Percentiles rank a stretch among this genome's conserved stretches.
Conservation (phyloP, 1,139 yeast species). For the Yamadazyma diddensiae region DNA sequence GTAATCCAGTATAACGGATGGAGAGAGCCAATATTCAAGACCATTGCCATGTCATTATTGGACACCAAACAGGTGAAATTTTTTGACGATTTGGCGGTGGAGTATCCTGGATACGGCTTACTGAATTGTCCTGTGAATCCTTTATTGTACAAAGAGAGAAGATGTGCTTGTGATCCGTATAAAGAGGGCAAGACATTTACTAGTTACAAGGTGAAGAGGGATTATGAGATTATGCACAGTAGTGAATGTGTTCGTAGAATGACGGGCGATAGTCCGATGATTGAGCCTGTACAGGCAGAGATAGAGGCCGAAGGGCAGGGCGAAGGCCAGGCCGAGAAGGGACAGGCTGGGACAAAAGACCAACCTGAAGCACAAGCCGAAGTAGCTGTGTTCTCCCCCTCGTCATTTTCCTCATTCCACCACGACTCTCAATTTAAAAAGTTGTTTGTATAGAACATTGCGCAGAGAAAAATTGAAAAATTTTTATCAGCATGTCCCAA, state of each 20-base stretch:
- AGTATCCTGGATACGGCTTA: slow-evolving; percentile 9
- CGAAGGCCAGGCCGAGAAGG: background rate
- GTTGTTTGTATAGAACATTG: background rate
- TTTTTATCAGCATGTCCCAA: slow-evolving; percentile 36
- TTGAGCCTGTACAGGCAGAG: too few relatives aligned
- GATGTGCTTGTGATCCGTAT: slow-evolving; percentile 16
- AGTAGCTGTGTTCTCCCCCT: background rate
- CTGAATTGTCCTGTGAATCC: slow-evolving; percentile 18
- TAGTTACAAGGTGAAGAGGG: slow-evolving; percentile 1
- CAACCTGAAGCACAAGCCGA: background rate
- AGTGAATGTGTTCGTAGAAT: slow-evolving; percentile 4
- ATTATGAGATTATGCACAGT: slow-evolving; percentile 5
- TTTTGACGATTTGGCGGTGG: slow-evolving; percentile 17
- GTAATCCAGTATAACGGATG: slow-evolving; percentile 18
- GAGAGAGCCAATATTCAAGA: slow-evolving; percentile 19
- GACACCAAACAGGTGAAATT: slow-evolving; percentile 12
- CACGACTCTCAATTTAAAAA: background rate
- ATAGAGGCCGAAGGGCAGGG: background rate
- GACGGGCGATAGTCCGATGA: background rate
- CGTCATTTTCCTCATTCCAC: background rate
- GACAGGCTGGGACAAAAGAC: background rate
- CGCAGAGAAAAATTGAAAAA: slow-evolving; percentile 11
- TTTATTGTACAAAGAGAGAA: slow-evolving; percentile 9
- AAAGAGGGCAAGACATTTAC: slow-evolving; percentile 1
- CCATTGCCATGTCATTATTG: slow-evolving; percentile 16